A percentile compares a stretch with the other conserved stretches of the same genome.
Evolutionary conservation across 2,329 filamentous ascomycete species (phyloP).

Genomic region (Aspergillus ochraceoroseus): DNA sequence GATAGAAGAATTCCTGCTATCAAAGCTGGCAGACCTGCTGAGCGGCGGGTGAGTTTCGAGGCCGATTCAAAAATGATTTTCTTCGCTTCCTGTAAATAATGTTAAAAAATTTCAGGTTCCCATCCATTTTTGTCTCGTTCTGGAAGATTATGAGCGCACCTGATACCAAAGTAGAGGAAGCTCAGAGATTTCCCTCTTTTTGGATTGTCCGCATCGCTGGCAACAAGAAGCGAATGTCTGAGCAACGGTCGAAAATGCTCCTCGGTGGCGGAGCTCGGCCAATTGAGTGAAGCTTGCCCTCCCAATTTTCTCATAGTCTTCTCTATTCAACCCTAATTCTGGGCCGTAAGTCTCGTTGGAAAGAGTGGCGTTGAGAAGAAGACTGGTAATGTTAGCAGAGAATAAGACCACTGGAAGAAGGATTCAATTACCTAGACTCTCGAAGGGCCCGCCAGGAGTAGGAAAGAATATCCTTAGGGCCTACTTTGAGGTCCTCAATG

Average conservation of each 20-base stretch:
- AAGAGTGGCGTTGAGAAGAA: slow-evolving; percentile 62
- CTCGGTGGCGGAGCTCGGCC: slow-evolving; percentile 76
- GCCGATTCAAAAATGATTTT: slow-evolving; percentile 67
- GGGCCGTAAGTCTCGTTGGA: slow-evolving; percentile 51
- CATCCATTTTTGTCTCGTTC: not conserved
- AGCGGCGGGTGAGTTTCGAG: slow-evolving; percentile 77
- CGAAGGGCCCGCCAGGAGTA: slow-evolving; percentile 95
- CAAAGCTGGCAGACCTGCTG: slow-evolving; percentile 83
- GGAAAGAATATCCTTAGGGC: slow-evolving; percentile 80
- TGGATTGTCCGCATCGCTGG: slow-evolving; percentile 55
- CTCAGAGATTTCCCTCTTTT: slow-evolving; percentile 39
- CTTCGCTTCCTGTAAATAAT: slow-evolving; percentile 47
- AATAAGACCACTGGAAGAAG: slow-evolving; percentile 2
- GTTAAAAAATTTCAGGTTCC: not conserved
- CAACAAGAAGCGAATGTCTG: slow-evolving; percentile 82
- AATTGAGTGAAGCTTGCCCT: slow-evolving; percentile 76
- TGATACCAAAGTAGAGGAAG: slow-evolving; percentile 67
- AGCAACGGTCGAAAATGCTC: slow-evolving; percentile 89
- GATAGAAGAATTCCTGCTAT: slow-evolving; percentile 70
- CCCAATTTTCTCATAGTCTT: slow-evolving; percentile 63
- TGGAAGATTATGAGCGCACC: slow-evolving; percentile 42
- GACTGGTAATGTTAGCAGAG: slow-evolving; percentile 48
- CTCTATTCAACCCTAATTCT: slow-evolving; percentile 47
- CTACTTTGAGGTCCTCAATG: slow-evolving; percentile 66
- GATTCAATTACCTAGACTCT: slow-evolving; percentile 67